Evolutionary conservation across 2,329 filamentous ascomycete genomes (phyloP).

Genomic region (Claviceps africana): DNA sequence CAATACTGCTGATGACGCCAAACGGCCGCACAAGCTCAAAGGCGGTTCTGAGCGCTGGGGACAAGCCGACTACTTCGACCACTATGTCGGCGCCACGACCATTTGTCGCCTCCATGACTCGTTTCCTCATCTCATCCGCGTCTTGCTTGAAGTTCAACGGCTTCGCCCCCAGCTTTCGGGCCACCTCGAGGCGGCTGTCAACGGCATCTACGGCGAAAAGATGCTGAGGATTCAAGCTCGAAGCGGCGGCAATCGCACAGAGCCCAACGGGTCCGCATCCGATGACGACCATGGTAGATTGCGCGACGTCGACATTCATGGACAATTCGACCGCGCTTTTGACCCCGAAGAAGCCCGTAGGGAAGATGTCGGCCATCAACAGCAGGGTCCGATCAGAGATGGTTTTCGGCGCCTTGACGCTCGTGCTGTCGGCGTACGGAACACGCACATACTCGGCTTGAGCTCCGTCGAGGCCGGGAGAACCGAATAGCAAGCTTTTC

Average conservation of each 20-base stretch:
- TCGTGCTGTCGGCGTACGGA: conserved; percentile 66
- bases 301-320: conserved; percentile 17
- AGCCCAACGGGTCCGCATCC: conserved; percentile 79
- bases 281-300: conserved; percentile 60
- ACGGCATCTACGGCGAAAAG: conserved; percentile 71
- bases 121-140: conserved; percentile 44
- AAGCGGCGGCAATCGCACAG: conserved; percentile 65
- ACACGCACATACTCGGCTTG: conserved; percentile 76
- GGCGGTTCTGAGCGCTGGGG: conserved; percentile 53
- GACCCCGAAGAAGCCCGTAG: conserved; percentile 73
- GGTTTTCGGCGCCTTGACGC: conserved; percentile 52
- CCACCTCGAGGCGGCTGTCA: conserved; percentile 58
- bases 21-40: conserved; percentile 60
- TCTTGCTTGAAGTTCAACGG: conserved; percentile 64
- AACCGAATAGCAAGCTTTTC: conserved; percentile 58
- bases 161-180: conserved; percentile 62
- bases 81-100: conserved; percentile 77
- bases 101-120: conserved; percentile 60
- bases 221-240: conserved; percentile 61
- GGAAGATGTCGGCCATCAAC: conserved; percentile 89
- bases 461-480: conserved; percentile 53
- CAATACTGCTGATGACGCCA: conserved; percentile 60
- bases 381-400: conserved; percentile 64
- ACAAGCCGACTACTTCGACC: conserved; percentile 63
- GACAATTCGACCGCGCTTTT: conserved; percentile 60